Conservation (phyloP, 148 eudicot species). For the Camellia granthamiana region DNA sequence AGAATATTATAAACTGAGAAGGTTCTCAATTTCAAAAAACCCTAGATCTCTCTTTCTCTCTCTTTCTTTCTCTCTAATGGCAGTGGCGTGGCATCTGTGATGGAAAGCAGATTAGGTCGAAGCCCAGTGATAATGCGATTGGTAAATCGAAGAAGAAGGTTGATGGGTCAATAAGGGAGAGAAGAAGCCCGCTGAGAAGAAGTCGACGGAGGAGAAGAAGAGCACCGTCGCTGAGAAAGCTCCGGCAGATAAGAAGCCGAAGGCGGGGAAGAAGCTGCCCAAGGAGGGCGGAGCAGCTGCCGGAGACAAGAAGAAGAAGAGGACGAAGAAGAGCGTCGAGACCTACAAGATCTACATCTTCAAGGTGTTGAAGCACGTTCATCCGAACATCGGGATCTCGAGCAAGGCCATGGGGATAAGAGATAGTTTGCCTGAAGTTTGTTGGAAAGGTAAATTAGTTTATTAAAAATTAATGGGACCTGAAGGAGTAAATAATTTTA, state of each 20-base stretch:
- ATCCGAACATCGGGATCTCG: constrained; percentile 58
- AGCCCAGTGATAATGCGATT: no score
- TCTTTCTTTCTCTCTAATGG: no score
- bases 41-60: no score
- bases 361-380: constrained; percentile 59
- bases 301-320: constrained; percentile 64
- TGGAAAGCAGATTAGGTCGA: no score
- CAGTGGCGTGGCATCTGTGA: no score
- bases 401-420: constrained; percentile 59
- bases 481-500: no score
- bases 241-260: constrained; percentile 31
- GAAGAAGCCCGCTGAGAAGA: constrained; percentile 20
- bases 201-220: constrained; percentile 36
- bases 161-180: neutral
- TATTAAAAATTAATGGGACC: no score
- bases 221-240: constrained; percentile 16
- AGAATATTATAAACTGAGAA: no score
- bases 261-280: constrained; percentile 58
- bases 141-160: no score
- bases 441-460: no score
- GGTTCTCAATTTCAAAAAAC: no score
- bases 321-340: constrained; percentile 50
- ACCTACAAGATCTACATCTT: constrained; percentile 73
- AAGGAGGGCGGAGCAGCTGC: constrained; percentile 43
- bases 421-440: no score